Evolutionary conservation across 2,329 filamentous ascomycete genomes (phyloP).

Genomic region (Davidsoniella eucalypti): DNA sequence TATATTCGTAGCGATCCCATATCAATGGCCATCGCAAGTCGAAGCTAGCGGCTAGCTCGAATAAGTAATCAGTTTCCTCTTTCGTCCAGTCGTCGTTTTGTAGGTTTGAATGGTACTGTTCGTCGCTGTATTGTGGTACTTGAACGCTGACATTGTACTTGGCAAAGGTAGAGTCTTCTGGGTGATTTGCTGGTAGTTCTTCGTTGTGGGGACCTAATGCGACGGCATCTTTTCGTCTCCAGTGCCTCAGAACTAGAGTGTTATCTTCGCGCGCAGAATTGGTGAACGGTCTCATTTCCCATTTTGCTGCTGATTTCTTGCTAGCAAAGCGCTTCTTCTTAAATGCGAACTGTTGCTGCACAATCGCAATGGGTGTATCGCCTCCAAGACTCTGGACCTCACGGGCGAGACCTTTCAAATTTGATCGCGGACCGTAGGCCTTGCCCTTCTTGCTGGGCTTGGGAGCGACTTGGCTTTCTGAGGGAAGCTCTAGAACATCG

Average conservation of each 20-base stretch:
- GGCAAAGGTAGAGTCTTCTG: conserved; percentile 52
- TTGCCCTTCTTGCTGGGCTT: conserved; percentile 63
- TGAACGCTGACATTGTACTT: conserved; percentile 77
- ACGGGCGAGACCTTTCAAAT: conserved; percentile 46
- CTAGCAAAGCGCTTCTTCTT: conserved; percentile 40
- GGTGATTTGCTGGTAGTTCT: conserved; percentile 14
- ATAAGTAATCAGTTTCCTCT: conserved; percentile 85
- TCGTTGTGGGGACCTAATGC: conserved; percentile 12
- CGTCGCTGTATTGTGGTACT: conserved; percentile 67
- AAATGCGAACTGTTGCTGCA: conserved; percentile 41
- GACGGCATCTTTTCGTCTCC: conserved; percentile 43
- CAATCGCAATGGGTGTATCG: conserved; percentile 50
- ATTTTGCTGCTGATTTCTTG: conserved; percentile 39
- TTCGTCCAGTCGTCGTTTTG: conserved; percentile 68
- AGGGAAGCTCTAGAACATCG: conserved; percentile 70
- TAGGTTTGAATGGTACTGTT: conserved; percentile 66
- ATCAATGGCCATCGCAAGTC: conserved; percentile 85
- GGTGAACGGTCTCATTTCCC: conserved; percentile 54
- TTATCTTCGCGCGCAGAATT: conserved; percentile 63
- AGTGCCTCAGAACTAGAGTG: conserved; percentile 56
- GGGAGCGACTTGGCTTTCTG: conserved; percentile 33
- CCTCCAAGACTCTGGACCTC: conserved; percentile 50
- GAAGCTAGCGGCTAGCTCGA: conserved; percentile 57
- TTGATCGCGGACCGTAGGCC: conserved; percentile 40
- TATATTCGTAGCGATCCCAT: conserved; percentile 79